Evolutionary conservation across 2,329 filamentous ascomycete species (phyloP).

Genomic region (Phaeosphaeriaceae sp.): DNA sequence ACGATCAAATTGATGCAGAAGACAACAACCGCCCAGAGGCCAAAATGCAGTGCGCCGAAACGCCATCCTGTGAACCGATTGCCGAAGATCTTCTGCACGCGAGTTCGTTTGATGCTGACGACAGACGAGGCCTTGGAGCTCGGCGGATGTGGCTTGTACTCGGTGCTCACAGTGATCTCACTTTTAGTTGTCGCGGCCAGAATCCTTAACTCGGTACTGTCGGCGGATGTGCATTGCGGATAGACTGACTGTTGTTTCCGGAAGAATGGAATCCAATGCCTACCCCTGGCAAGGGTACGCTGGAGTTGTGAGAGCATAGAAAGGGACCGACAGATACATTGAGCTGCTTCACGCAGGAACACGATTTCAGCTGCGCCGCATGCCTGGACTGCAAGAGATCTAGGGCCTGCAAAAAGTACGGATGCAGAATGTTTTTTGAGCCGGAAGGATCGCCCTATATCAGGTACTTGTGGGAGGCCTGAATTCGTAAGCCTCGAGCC

Average conservation of each 20-base stretch:
- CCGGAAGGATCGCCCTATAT: not conserved
- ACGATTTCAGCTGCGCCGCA: not conserved
- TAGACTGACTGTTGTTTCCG: slow-evolving; percentile 3
- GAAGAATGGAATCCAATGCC: not conserved
- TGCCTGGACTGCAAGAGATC: not conserved
- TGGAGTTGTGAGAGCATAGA: not conserved
- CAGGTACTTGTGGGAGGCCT: not conserved
- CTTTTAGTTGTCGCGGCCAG: slow-evolving; percentile 4
- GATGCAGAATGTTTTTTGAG: not conserved
- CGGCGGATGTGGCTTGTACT: not conserved
- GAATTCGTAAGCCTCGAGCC: not conserved
- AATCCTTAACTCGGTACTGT: slow-evolving; percentile 3
- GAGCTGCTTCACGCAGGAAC: not conserved
- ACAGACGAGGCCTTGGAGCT: not conserved
- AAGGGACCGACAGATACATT: not conserved
- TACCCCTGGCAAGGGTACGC: not conserved
- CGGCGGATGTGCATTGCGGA: slow-evolving; percentile 3
- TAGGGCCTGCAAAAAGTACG: not conserved
- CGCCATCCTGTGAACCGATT: slow-evolving; percentile 20
- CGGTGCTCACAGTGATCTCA: not conserved
- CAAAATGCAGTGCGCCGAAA: slow-evolving; percentile 22
- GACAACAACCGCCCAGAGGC: slow-evolving; percentile 13
- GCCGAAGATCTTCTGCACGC: slow-evolving; percentile 7
- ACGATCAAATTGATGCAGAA: slow-evolving; percentile 21
- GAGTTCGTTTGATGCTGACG: not conserved